A percentile compares a stretch with the other conserved stretches of the same genome.
Evolutionary conservation across 2,329 filamentous ascomycete species (phyloP).

Genomic region (Ceratocystis lukuohia): DNA sequence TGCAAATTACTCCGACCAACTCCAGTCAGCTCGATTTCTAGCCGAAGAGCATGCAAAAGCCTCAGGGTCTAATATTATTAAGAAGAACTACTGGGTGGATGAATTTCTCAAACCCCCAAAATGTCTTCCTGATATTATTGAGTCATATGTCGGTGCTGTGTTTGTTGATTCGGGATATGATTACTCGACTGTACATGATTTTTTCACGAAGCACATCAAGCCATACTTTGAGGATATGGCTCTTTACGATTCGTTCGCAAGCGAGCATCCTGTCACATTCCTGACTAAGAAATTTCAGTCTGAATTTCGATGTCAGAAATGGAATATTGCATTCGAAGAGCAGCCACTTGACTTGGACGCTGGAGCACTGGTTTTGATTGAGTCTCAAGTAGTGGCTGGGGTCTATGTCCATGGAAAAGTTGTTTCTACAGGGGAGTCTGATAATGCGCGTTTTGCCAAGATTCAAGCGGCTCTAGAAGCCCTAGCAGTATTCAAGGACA

Average conservation of each 20-base stretch:
- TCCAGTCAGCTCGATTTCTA: conserved; percentile 26
- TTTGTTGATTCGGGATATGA: conserved; percentile 82
- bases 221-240: conserved; percentile 76
- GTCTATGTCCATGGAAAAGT: conserved; percentile 63
- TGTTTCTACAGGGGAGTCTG: conserved; percentile 46
- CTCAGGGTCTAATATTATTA: conserved; percentile 30
- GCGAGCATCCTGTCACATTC: conserved; percentile 69
- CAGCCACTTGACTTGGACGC: conserved; percentile 31
- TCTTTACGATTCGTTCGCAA: conserved; percentile 76
- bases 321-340: conserved; percentile 42
- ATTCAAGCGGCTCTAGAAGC: conserved; percentile 49
- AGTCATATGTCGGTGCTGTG: conserved; percentile 77
- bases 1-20: conserved; percentile 21
- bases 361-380: conserved; percentile 28
- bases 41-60: conserved; percentile 27
- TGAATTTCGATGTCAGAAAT: conserved; percentile 50
- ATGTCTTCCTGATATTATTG: conserved; percentile 68
- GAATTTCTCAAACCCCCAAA: conserved; percentile 53
- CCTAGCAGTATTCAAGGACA: conserved; percentile 33
- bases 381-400: conserved; percentile 50
- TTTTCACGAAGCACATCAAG: conserved; percentile 62
- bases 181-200: conserved; percentile 56
- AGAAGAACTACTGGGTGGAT: conserved; percentile 54
- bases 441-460: conserved; percentile 61
- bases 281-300: conserved; percentile 51